Conservation (phyloP, 306 rosid genomes). For the Fragaria vesca region DNA sequence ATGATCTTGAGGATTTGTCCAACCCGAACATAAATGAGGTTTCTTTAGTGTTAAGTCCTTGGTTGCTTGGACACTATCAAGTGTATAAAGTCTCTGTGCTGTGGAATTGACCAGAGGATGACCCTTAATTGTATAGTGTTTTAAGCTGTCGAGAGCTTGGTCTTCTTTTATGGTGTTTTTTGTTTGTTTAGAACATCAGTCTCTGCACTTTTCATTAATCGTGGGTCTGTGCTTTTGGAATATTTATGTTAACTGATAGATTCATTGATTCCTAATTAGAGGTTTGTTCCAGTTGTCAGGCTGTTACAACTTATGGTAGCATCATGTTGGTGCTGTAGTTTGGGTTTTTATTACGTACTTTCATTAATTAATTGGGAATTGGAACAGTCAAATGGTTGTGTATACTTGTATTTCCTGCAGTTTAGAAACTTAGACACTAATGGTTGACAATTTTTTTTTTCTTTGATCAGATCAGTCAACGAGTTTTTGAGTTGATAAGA, state of each 20-base stretch:
- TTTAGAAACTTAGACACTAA: neutral
- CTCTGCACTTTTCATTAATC: neutral
- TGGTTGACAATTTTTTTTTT: conserved; percentile 28
- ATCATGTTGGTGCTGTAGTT: conserved; percentile 2
- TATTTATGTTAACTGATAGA: neutral
- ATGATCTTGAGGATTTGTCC: neutral
- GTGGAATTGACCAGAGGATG: neutral
- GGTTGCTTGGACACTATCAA: neutral
- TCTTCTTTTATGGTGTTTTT: neutral
- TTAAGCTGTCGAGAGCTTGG: neutral
- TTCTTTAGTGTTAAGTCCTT: neutral
- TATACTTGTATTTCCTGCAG: neutral
- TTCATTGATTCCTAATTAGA: neutral
- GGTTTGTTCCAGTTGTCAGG: conserved; percentile 6
- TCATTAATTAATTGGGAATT: neutral
- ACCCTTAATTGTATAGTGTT: neutral
- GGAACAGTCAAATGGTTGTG: neutral
- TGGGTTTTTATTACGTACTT: neutral
- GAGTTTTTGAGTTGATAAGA: conserved; percentile 71
- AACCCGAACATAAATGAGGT: neutral
- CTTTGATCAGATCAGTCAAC: conserved; percentile 74
- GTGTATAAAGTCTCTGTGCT: neutral
- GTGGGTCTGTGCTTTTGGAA: neutral
- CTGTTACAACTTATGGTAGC: neutral
- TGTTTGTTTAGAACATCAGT: neutral